phyloP scores from a whole-genome alignment of 495 filamentous ascomycete species.

The Patellaria atrata region DNA sequence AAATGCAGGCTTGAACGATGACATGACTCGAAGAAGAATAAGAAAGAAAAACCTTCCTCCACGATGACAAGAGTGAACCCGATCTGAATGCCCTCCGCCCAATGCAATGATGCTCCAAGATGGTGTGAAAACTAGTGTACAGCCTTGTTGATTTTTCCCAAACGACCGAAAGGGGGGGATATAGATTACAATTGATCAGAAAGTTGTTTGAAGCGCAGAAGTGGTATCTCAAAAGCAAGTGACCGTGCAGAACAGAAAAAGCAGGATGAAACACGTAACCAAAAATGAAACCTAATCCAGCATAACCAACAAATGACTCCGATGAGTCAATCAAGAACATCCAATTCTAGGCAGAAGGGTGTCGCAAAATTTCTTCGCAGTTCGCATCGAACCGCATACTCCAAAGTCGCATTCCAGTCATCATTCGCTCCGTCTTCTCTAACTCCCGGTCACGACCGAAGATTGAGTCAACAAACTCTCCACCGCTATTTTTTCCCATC shows the following conservation, averaged over 20 bases:
- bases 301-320: neutral
- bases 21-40: too few relatives aligned
- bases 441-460: conserved; percentile 88
- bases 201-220: neutral
- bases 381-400: conserved; percentile 92
- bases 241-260: conserved; percentile 1
- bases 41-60: too few relatives aligned
- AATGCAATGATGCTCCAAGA: conserved; percentile 12
- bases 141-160: conserved; percentile 10
- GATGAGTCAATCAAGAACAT: neutral
- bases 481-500: conserved; percentile 85
- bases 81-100: too few relatives aligned
- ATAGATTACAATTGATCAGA: conserved; percentile 18
- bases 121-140: conserved; percentile 12
- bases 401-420: conserved; percentile 87
- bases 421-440: conserved; percentile 86
- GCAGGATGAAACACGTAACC: conserved; percentile 6
- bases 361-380: conserved; percentile 75
- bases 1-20: too few relatives aligned
- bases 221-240: conserved; percentile 4
- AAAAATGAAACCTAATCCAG: conserved; percentile 4
- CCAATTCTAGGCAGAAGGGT: conserved; percentile 28
- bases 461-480: conserved; percentile 93
- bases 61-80: too few relatives aligned
- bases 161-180: conserved; percentile 10